These are phyloP conservation scores for Hansenula lynferdii DNA, from an alignment of 1,139 yeast genomes.

Conservation along the genomic window DNA sequence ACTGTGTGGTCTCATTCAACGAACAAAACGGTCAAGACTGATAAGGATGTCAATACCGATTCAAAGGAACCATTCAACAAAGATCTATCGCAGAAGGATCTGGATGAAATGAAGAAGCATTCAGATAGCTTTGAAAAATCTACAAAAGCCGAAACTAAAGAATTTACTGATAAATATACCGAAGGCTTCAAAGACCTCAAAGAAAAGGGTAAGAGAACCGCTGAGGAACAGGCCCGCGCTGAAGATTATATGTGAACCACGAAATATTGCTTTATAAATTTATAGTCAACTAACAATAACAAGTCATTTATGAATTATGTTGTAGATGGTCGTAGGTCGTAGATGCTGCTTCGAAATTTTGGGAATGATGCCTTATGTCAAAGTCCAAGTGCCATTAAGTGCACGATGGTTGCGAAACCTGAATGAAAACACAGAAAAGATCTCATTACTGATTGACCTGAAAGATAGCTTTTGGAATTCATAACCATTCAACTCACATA, in stretches of 20 bases:
- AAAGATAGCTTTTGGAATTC: no score
- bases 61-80: conserved; percentile 13
- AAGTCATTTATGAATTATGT: no score
- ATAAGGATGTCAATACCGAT: neutral
- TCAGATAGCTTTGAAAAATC: conserved; percentile 7
- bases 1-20: neutral
- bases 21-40: conserved; percentile 1
- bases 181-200: conserved; percentile 15
- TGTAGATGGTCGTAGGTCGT: no score
- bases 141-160: conserved; percentile 6
- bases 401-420: no score
- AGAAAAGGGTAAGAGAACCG: conserved; percentile 16
- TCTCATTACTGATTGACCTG: no score
- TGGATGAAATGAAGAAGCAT: conserved; percentile 7
- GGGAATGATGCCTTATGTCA: no score
- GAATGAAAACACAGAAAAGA: no score
- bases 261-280: no score
- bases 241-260: conserved; percentile 19
- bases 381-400: no score
- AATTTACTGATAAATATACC: conserved; percentile 7
- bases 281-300: no score
- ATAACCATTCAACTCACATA: no score
- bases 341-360: no score
- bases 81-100: conserved; percentile 10
- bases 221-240: conserved; percentile 20